phyloP scores from a whole-genome alignment of 495 filamentous ascomycete species.

The Astrocystis sublimbata region DNA sequence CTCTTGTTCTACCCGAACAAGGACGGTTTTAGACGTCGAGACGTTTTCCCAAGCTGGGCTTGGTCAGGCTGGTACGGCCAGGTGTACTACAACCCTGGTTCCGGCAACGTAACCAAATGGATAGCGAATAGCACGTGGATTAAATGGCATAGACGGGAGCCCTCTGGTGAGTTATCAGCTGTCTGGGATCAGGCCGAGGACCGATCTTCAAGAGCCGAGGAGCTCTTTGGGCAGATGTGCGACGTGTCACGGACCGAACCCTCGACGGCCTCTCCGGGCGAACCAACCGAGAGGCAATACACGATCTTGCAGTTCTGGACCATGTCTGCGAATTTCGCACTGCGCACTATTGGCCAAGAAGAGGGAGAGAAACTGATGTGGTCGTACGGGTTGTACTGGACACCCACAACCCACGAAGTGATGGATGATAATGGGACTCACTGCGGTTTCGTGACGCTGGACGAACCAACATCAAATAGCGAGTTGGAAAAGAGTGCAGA shows the following conservation, averaged over 20 bases:
- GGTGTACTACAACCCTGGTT: conserved; percentile 10
- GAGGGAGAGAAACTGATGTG: conserved; percentile 13
- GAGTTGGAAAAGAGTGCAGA: not conserved
- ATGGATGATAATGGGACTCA: not conserved
- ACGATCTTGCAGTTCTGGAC: conserved; percentile 17
- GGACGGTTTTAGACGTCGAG: conserved; percentile 6
- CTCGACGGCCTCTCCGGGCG: not conserved
- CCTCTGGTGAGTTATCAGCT: not conserved
- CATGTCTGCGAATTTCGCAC: conserved; percentile 5
- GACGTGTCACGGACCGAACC: conserved; percentile 12
- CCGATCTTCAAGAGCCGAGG: conserved; percentile 4
- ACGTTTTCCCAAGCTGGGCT: conserved; percentile 13
- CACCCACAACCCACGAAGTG: conserved; percentile 10
- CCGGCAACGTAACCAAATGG: conserved; percentile 17
- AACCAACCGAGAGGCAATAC: not conserved
- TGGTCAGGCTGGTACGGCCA: conserved; percentile 19
- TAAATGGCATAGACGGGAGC: conserved; percentile 11
- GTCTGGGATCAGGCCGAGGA: conserved; percentile 1
- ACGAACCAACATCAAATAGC: conserved; percentile 1
- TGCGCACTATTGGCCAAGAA: conserved; percentile 6
- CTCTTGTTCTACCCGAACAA: conserved; percentile 16
- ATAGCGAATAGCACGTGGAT: conserved; percentile 14
- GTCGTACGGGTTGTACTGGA: conserved; percentile 16
- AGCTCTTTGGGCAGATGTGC: conserved; percentile 13
- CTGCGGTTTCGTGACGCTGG: conserved; percentile 15